A percentile compares a stretch with the other conserved stretches of the same genome.
Evolutionary conservation across 2,329 filamentous ascomycete species (phyloP).

Genomic region (Verticillium tricorpus): DNA sequence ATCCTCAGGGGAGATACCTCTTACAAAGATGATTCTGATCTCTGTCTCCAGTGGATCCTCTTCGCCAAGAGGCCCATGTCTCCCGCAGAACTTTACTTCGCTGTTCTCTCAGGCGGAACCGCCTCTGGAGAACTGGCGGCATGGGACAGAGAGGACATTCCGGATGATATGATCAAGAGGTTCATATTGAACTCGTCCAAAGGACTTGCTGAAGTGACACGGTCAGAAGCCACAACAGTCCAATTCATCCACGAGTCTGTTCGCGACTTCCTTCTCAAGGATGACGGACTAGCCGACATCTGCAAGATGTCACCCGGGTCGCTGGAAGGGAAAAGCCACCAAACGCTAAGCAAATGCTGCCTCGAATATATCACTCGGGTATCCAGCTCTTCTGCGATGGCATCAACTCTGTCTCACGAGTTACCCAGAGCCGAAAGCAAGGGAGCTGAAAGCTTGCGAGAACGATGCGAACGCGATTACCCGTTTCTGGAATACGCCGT

Average conservation of each 20-base stretch:
- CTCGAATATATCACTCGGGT: not conserved
- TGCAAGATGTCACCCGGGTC: constrained; percentile 21
- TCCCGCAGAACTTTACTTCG: constrained; percentile 10
- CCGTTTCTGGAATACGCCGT: constrained; percentile 44
- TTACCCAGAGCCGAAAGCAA: not conserved
- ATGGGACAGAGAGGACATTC: constrained; percentile 11
- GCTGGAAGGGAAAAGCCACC: constrained; percentile 30
- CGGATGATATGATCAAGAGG: constrained; percentile 19
- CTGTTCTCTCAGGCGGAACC: constrained; percentile 4
- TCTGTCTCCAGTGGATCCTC: constrained; percentile 40
- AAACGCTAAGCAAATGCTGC: not conserved
- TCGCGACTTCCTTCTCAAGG: constrained; percentile 38
- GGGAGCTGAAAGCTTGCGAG: not conserved
- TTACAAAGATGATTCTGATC: constrained; percentile 27
- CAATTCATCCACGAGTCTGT: constrained; percentile 48
- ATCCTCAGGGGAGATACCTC: constrained; percentile 33
- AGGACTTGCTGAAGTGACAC: constrained; percentile 36
- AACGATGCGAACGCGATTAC: constrained; percentile 16
- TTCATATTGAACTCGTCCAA: constrained; percentile 37
- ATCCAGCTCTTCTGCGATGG: not conserved
- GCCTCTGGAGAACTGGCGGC: constrained; percentile 6
- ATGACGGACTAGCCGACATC: constrained; percentile 18
- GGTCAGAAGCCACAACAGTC: constrained; percentile 18
- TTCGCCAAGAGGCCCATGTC: constrained; percentile 32
- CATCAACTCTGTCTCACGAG: not conserved